Percentiles rank a stretch among this genome's conserved stretches.
phyloP scores from a whole-genome alignment of 2,329 filamentous ascomycete species.

The Rhinocladiella mackenziei region DNA sequence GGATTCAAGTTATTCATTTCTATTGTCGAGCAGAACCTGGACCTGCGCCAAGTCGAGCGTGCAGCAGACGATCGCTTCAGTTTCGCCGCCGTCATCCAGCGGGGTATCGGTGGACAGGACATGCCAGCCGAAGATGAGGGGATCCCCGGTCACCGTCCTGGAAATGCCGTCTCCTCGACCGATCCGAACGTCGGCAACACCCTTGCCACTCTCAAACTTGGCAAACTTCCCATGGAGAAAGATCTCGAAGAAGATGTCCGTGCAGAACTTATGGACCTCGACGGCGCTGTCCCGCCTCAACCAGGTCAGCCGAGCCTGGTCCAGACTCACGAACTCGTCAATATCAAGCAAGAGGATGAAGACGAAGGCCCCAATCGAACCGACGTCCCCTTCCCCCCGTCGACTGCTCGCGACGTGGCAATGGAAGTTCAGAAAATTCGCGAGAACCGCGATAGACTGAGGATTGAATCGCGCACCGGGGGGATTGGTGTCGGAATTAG shows the following conservation, averaged over 20 bases:
- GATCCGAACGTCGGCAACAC: slow-evolving; percentile 55
- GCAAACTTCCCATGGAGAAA: slow-evolving; percentile 75
- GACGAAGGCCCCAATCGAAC: slow-evolving; percentile 74
- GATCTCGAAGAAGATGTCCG: slow-evolving; percentile 81
- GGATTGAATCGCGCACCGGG: slow-evolving; percentile 76
- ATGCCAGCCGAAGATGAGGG: slow-evolving; percentile 64
- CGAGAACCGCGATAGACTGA: slow-evolving; percentile 87
- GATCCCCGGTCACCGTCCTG: slow-evolving; percentile 63
- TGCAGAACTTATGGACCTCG: slow-evolving; percentile 80
- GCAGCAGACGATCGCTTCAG: slow-evolving; percentile 55
- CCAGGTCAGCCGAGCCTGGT: slow-evolving; percentile 69
- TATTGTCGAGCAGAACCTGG: slow-evolving; percentile 62
- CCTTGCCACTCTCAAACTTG: slow-evolving; percentile 66
- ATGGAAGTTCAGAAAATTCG: slow-evolving; percentile 93
- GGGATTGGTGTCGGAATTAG: slow-evolving; percentile 79
- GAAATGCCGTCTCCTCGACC: slow-evolving; percentile 57
- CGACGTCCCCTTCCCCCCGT: slow-evolving; percentile 81
- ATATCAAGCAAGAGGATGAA: slow-evolving; percentile 77
- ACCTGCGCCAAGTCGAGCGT: slow-evolving; percentile 57
- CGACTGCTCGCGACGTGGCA: slow-evolving; percentile 80
- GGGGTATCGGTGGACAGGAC: slow-evolving; percentile 52
- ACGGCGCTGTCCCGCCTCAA: slow-evolving; percentile 68
- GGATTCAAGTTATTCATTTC: slow-evolving; percentile 75
- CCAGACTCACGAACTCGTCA: slow-evolving; percentile 81
- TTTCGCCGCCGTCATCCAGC: slow-evolving; percentile 56